phyloP scores from a whole-genome alignment of 495 filamentous ascomycete genomes.

The Pyrenula massariospora region DNA sequence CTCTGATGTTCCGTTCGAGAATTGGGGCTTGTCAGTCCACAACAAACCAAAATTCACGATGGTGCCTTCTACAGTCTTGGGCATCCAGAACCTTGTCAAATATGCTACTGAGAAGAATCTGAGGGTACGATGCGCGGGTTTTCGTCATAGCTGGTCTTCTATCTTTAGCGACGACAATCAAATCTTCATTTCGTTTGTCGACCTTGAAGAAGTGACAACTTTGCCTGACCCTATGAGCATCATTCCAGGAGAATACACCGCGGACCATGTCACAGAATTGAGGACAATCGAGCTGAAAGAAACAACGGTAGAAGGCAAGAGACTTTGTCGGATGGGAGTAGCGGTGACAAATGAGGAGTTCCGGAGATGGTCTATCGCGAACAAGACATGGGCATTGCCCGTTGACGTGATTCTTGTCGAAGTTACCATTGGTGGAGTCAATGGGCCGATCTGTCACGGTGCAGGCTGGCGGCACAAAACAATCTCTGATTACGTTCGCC shows the following conservation, averaged over 20 bases:
- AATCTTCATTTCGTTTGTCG: conserved; percentile 38
- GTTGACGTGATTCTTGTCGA: conserved; percentile 41
- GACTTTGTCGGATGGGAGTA: conserved; percentile 29
- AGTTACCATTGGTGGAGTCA: conserved; percentile 39
- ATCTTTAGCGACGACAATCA: conserved; percentile 32
- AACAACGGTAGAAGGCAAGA: conserved; percentile 3
- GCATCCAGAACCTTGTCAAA: conserved; percentile 30
- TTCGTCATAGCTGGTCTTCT: conserved; percentile 35
- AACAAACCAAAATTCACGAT: conserved; percentile 33
- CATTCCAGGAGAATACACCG: conserved; percentile 10
- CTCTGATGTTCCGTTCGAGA: conserved; percentile 25
- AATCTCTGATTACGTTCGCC: conserved; percentile 32
- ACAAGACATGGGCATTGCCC: conserved; percentile 28
- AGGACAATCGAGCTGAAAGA: conserved; percentile 24
- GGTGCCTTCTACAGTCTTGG: conserved; percentile 31
- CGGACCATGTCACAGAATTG: conserved; percentile 12
- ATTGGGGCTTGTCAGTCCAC: conserved; percentile 36
- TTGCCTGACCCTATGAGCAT: conserved; percentile 25
- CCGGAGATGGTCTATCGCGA: conserved; percentile 30
- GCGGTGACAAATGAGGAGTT: conserved; percentile 38
- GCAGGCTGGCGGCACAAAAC: conserved; percentile 31
- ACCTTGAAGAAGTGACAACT: conserved; percentile 23
- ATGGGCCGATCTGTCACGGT: conserved; percentile 41
- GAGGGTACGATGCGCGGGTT: conserved; percentile 32
- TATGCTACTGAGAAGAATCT: conserved; percentile 22